Base-by-base conservation (phyloP, 2,329 filamentous ascomycete species). In the Basipetospora chlamydospora region DNA sequence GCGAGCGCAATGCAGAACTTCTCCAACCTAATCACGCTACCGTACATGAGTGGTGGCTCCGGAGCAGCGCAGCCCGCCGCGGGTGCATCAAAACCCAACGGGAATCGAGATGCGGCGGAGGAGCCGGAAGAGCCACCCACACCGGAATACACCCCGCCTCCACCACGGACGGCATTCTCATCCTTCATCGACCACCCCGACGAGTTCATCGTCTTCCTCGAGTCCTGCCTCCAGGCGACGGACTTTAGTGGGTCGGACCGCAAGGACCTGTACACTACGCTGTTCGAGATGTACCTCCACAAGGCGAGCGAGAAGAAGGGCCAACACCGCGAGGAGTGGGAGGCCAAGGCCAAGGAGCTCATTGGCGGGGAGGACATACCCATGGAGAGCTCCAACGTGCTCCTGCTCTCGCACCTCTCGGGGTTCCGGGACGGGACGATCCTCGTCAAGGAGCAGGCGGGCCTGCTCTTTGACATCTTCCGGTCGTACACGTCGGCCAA, bases 261-360 rank as follows among this genome's bases (percentile, higher is more conserved):
- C 43, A 72, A 79, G 2, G 92, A 98, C 54, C 67, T 98, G 12
- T 90, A 90, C 50, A 96, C 88, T 0, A 95, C 92, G 0, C 57
- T 98, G 11, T 96, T 98, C 51, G 92, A 98, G 56, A 96, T 98
- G 81, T 98, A 96, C 51, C 64, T 98, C 7, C 82, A 93, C 55
- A 90, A 86, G 47, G 82, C 88, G 16, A 80, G 77, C 41, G 73
- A 78, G 40, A 79, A 79, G 49, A 82, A 77, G 48, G 77, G 77
- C 8, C 63, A 66, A 32, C 58, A 86, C 43, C 77, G 79, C 44
- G 72, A 80, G 46, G 72, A 80, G 44, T 98, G 90, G 88, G 85
- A 95, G 51, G 68, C 67, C 29, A 95, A 92, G 53, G 90, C 90
- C 0, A 94, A 90, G 60, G 77, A 75, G 42, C 70, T 96, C 17